Conservation (phyloP, 129 eudicot species). For the Ambrosia trifida region DNA sequence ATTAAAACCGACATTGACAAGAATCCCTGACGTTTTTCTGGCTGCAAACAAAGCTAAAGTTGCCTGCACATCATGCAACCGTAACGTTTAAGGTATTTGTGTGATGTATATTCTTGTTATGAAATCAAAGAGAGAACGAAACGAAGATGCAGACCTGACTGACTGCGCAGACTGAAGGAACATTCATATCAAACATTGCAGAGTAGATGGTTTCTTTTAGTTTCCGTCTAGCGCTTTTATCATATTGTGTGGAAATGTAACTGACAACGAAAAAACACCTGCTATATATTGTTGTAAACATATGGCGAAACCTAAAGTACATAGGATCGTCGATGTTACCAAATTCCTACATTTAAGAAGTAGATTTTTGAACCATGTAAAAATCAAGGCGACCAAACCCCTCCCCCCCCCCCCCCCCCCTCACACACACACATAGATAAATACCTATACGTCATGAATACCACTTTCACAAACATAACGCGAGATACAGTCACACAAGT, state of each 20-base stretch:
- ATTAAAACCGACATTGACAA: conserved; percentile 88
- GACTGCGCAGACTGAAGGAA: conserved; percentile 94
- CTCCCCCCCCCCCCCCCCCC: neutral
- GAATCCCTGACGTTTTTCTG: conserved; percentile 83
- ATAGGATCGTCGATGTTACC: conserved; percentile 93
- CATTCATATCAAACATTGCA: conserved; percentile 87
- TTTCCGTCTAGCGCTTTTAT: conserved; percentile 77
- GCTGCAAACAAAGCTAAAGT: conserved; percentile 92
- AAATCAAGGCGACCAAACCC: no score
- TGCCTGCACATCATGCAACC: conserved; percentile 58
- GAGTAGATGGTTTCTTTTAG: conserved; percentile 73
- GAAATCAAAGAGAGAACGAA: conserved; percentile 1
- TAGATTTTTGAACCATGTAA: neutral
- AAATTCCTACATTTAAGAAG: conserved; percentile 72
- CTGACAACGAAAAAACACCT: conserved; percentile 43
- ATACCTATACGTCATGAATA: conserved; percentile 1
- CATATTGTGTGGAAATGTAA: conserved; percentile 71
- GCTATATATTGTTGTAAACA: conserved; percentile 83
- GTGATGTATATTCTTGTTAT: neutral
- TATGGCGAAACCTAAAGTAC: conserved; percentile 86
- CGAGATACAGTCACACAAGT: neutral
- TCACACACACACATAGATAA: no score
- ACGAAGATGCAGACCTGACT: conserved; percentile 61
- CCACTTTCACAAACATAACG: conserved; percentile 3
- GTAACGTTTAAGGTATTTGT: conserved; percentile 22